Evolutionary conservation across 768 basidiomycete species (phyloP), one percentile per base, ranked within the genome.

Genomic region (Tephrocybe sp.): DNA sequence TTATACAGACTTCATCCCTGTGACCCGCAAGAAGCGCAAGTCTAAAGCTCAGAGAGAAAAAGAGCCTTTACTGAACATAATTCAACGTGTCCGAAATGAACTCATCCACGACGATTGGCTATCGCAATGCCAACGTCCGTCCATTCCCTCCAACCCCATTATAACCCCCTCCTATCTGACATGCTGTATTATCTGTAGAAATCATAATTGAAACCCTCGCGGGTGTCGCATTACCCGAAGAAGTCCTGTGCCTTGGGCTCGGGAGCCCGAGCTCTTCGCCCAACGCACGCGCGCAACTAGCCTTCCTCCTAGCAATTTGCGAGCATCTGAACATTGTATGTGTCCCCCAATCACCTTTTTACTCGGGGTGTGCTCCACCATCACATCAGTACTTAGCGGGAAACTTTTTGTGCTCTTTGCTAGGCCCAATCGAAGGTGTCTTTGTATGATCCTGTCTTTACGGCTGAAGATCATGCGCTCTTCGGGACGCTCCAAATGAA

Each of bases 381-480:
- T 44, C 42, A 55, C 42, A 57, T 48, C 48, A 47, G 36, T 37
- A 37, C 36, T 37, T 37, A 37, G 36, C 36, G 36, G 36, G 36
- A n/a, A 18, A 37, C 36, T 19, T 56, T 59, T 54, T 21, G 21
- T 16, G 16, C 6, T 52, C 40, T 39, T 37, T 31, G 52, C 45
- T 59, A 88, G 87, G 74, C 71, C 56, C 70, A 62, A 57, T 62
- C 63, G 34, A 64, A 67, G 15, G 73, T 87, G 43, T 76, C 74
- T 54, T 52, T 83, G 31, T 89, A 80, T 66, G 88, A 91, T 71
- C 88, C 88, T 52, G 78, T 84, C n/a, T 87, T 89, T 66, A 76
- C 84, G 60, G 73, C 71, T 16, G 76, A 79, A 58, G 88, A 90
- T 59, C 51, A 55, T 32, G 57, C 62, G n/a, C 69, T 86, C 31